Percentiles rank a stretch among this genome's conserved stretches.
phyloP scores from a whole-genome alignment of 208 protist genomes.

The Crithidia mellificae region DNA sequence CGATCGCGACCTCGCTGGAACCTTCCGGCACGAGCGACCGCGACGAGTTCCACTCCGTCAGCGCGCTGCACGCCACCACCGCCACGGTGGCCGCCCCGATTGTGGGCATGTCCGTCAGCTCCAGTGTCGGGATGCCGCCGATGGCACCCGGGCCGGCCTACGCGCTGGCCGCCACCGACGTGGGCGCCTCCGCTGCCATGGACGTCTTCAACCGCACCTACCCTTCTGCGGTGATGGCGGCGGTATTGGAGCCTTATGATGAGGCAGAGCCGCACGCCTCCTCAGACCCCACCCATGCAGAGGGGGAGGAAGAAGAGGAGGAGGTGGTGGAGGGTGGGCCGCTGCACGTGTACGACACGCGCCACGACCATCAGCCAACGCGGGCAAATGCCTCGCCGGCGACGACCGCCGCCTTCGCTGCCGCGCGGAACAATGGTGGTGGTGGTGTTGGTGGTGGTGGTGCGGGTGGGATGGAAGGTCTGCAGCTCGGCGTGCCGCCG shows the following conservation, averaged over 20 bases:
- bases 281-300: not conserved
- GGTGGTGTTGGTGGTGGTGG: too few relatives aligned
- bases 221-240: not conserved
- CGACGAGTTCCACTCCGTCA: not conserved
- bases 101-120: conserved; percentile 14
- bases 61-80: conserved; percentile 3
- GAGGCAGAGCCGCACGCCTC: not conserved
- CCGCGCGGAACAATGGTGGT: not conserved
- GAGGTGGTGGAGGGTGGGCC: not conserved
- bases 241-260: not conserved
- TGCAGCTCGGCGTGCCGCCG: conserved; percentile 7
- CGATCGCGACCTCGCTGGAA: not conserved
- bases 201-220: conserved; percentile 26
- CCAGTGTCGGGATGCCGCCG: conserved; percentile 27
- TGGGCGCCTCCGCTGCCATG: conserved; percentile 24
- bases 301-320: too few relatives aligned
- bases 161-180: conserved; percentile 20
- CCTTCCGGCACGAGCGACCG: conserved; percentile 1
- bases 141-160: conserved; percentile 25
- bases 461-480: not conserved
- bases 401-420: not conserved
- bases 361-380: conserved; percentile 4
- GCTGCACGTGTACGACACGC: conserved; percentile 5
- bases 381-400: not conserved
- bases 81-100: conserved; percentile 4